A percentile compares a stretch with the other conserved stretches of the same genome.
phyloP scores from a whole-genome alignment of 371 early-diverging fungal species.

The Lichtheimia ramosa region DNA sequence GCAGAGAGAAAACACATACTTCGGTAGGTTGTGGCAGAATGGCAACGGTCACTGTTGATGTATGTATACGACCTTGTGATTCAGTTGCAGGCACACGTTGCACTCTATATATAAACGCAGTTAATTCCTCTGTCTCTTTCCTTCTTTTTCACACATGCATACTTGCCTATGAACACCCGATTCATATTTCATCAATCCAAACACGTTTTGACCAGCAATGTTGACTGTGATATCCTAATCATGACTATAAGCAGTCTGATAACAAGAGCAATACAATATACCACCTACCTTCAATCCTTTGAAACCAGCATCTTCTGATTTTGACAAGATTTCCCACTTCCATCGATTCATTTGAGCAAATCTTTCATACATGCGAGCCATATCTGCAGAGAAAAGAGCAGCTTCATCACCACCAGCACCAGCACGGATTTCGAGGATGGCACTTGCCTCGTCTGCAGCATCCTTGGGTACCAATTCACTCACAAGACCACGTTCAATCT shows the following conservation, averaged over 20 bases:
- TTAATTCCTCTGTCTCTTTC: not conserved
- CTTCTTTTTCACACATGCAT: not conserved
- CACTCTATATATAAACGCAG: constrained; percentile 42
- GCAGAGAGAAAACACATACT: constrained; percentile 17
- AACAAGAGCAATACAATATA: not conserved
- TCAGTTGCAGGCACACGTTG: constrained; percentile 88
- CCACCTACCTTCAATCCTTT: constrained; percentile 61
- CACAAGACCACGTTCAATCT: constrained; percentile 49
- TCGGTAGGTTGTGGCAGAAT: constrained; percentile 79
- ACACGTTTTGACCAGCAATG: constrained; percentile 71
- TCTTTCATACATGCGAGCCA: constrained; percentile 78
- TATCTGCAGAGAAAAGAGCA: constrained; percentile 72
- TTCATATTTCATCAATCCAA: constrained; percentile 78
- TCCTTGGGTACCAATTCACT: constrained; percentile 61
- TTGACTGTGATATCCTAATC: constrained; percentile 60
- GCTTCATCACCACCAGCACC: constrained; percentile 89
- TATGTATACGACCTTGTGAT: constrained; percentile 81
- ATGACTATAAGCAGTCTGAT: not conserved
- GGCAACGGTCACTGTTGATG: constrained; percentile 85
- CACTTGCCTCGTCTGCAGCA: constrained; percentile 68
- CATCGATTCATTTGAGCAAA: constrained; percentile 66
- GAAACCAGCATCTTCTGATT: constrained; percentile 52
- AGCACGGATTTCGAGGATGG: constrained; percentile 80
- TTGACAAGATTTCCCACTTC: constrained; percentile 66
- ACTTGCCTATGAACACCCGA: constrained; percentile 73